Evolutionary conservation across 2,329 filamentous ascomycete genomes (phyloP).

Genomic region (Fusarium sp.): DNA sequence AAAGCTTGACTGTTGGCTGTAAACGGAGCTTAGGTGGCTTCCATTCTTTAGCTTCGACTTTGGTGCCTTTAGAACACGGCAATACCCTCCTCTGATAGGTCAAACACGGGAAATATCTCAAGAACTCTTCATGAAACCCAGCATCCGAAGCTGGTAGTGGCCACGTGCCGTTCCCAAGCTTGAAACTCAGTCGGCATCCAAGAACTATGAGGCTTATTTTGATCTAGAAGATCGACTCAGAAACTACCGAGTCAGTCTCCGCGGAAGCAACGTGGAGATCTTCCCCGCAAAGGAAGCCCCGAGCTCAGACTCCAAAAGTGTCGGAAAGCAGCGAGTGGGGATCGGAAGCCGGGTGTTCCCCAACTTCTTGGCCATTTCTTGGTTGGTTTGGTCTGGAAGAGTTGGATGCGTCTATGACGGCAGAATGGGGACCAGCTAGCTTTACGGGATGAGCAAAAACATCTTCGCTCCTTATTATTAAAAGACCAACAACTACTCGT

Average conservation of each 20-base stretch:
- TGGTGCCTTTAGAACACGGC: too few species aligned
- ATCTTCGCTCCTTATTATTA: neutral
- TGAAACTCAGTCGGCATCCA: neutral
- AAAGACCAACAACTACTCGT: neutral
- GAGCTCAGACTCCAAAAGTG: neutral
- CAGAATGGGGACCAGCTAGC: neutral
- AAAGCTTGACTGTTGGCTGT: neutral
- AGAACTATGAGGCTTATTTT: neutral
- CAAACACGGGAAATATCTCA: neutral
- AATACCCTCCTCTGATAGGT: neutral
- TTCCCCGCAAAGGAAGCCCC: constrained; percentile 14
- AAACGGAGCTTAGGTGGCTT: neutral
- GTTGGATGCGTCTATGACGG: constrained; percentile 13
- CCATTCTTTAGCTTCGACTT: neutral
- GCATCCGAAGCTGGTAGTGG: neutral
- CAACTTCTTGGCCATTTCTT: neutral
- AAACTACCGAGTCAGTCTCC: neutral
- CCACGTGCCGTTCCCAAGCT: neutral
- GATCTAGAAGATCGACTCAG: neutral
- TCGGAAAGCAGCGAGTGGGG: constrained; percentile 2
- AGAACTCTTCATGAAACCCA: neutral
- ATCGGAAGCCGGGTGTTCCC: constrained; percentile 17
- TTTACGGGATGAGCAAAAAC: neutral
- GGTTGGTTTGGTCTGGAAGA: neutral
- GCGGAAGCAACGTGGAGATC: neutral